Evolutionary conservation across 306 rosid species (phyloP).

Genomic region (Rosa persica): DNA sequence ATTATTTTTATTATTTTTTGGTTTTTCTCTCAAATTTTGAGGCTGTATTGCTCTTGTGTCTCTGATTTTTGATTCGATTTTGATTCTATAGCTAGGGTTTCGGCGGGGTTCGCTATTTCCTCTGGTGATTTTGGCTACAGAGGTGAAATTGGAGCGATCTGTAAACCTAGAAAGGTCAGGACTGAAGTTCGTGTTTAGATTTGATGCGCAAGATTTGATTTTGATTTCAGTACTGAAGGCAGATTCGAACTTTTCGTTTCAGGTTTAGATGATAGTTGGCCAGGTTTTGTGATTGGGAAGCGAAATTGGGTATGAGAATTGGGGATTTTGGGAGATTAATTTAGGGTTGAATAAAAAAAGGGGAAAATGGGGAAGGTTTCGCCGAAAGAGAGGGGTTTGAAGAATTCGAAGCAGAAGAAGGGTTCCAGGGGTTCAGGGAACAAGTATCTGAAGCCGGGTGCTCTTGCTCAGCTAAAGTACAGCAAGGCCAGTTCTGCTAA

Average conservation of each 20-base stretch:
- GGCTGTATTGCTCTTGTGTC: slow-evolving; percentile 17
- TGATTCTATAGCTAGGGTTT: not conserved
- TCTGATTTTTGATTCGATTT: not conserved
- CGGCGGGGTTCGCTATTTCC: not conserved
- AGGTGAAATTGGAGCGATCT: slow-evolving; percentile 4
- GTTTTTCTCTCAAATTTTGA: not conserved
- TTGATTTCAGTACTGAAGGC: not conserved
- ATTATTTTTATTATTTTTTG: not conserved
- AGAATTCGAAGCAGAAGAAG: slow-evolving; percentile 45
- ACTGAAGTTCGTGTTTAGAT: not conserved
- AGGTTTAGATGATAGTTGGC: slow-evolving; percentile 18
- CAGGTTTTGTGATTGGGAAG: slow-evolving; percentile 6
- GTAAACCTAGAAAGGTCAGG: slow-evolving; percentile 15
- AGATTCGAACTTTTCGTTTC: slow-evolving; percentile 5
- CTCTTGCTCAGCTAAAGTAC: slow-evolving; percentile 83
- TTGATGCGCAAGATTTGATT: not conserved
- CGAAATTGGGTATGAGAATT: slow-evolving; percentile 1
- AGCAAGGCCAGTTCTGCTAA: slow-evolving; percentile 41
- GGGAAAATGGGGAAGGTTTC: slow-evolving; percentile 65
- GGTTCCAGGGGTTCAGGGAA: slow-evolving; percentile 46
- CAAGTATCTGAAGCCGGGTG: slow-evolving; percentile 74
- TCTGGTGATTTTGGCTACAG: not conserved
- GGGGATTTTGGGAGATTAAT: not conserved
- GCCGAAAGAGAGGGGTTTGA: slow-evolving; percentile 50
- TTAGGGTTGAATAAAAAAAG: not conserved